Percentiles rank a stretch among this genome's conserved stretches.
phyloP scores from a whole-genome alignment of 352 stramenopile species.

The Phytophthora litchii region DNA sequence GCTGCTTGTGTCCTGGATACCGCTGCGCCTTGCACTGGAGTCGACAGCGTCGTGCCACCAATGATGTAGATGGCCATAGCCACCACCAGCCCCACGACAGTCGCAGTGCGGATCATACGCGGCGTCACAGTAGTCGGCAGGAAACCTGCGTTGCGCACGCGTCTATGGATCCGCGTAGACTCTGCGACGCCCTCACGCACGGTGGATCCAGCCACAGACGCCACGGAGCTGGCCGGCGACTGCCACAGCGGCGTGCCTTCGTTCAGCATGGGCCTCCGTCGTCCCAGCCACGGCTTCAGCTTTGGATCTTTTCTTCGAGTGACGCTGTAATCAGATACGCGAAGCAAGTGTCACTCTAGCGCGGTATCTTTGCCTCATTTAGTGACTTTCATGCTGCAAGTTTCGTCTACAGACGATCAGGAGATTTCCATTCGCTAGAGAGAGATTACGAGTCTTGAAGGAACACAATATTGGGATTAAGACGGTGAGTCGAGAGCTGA shows the following conservation, averaged over 20 bases:
- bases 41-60: conserved; percentile 12
- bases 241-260: conserved; percentile 56
- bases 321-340: conserved; percentile 7
- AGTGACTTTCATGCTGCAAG: too few relatives aligned
- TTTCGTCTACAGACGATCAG: too few relatives aligned
- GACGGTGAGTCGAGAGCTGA: too few relatives aligned
- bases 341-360: too few relatives aligned
- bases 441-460: too few relatives aligned
- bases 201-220: conserved; percentile 24
- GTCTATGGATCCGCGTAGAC: conserved; percentile 2
- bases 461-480: too few relatives aligned
- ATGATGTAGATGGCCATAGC: conserved; percentile 37
- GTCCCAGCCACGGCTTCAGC: conserved; percentile 1
- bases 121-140: conserved; percentile 15
- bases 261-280: too few relatives aligned
- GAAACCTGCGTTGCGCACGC: background rate
- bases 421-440: too few relatives aligned
- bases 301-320: conserved; percentile 33
- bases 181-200: conserved; percentile 12
- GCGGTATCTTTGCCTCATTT: too few relatives aligned
- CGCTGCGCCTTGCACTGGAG: conserved; percentile 9
- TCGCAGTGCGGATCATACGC: conserved; percentile 31
- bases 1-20: conserved; percentile 7
- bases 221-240: conserved; percentile 25
- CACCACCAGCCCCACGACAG: conserved; percentile 31